These are phyloP conservation scores for Apium graveolens DNA, from an alignment of 129 eudicot genomes.

Conservation along the genomic window DNA sequence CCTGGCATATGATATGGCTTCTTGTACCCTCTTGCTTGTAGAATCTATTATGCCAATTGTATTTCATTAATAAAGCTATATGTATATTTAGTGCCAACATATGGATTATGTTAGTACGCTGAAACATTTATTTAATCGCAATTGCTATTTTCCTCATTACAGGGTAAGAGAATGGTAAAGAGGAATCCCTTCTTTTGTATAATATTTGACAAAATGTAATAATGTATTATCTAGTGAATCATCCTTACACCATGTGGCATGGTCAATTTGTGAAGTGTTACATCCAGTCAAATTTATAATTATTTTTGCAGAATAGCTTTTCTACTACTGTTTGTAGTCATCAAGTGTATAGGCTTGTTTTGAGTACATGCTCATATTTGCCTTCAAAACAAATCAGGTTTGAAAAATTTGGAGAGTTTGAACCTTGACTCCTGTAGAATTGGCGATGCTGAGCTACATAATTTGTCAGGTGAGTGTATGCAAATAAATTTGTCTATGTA, in stretches of 20 bases:
- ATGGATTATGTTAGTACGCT: not conserved
- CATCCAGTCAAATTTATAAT: not conserved
- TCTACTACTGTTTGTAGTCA: not conserved
- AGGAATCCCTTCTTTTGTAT: not conserved
- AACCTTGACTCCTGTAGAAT: conserved; percentile 90
- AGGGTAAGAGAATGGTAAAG: no score
- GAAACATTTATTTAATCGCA: not conserved
- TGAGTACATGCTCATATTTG: not conserved
- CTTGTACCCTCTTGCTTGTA: not conserved
- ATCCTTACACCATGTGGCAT: not conserved
- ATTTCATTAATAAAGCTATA: not conserved
- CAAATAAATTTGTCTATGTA: not conserved
- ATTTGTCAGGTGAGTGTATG: conserved; percentile 57
- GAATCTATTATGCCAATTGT: not conserved
- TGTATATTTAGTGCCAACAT: not conserved
- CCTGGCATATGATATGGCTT: not conserved
- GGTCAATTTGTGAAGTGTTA: not conserved
- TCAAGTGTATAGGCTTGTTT: not conserved
- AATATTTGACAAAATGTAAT: not conserved
- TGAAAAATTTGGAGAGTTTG: conserved; percentile 71
- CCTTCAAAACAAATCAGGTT: conserved; percentile 34
- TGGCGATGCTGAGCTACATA: conserved; percentile 59
- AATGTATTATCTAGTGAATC: not conserved
- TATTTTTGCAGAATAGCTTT: not conserved
- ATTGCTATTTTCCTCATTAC: no score